Base-by-base conservation (phyloP, 768 basidiomycete species). In the Boletus rubropictus region DNA sequence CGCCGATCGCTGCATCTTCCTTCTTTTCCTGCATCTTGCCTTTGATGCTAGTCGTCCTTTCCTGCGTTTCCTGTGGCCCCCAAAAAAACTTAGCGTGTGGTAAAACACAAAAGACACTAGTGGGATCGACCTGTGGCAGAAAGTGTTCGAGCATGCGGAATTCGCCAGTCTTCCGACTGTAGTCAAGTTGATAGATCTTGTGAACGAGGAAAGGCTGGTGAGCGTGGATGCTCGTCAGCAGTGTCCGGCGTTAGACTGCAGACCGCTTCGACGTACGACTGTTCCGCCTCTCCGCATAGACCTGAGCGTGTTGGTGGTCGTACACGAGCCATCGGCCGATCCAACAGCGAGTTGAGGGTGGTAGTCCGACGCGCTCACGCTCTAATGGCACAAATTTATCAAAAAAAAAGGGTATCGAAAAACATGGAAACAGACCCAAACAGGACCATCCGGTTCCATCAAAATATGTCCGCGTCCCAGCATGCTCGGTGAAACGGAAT, bases 71-170 rank as follows among this genome's bases (percentile, higher is more conserved):
- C 77, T 83, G 50, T 14, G 8, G 12, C 3, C 4, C 20, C 29
- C 2, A 31, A 31, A 31, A 14, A 11, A 31, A 22, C 1, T 46
- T 25, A 49, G 36, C 32, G 0, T 31, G 5, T 7, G 6, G 28
- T 31, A n/a, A 24, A 17, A 33, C 1, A 2, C 18, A 17, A 55
- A n/a, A n/a, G 8, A 29, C 1, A 1, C 4, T 10, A 6, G 14
- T 15, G 15, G 22, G 33, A 52, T 52, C 32, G 41, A 82, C 92
- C 67, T 82, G 79, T 2, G 93, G 89, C 7, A 86, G 64, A 55
- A 95, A 82, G 20, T 80, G 78, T 48, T 98, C 95, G n/a, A 93
- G 67, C 83, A 97, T 90, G 20, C 94, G 75, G 61, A 79, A 92
- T 49, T 89, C 80, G 18, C 80, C 79, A 0, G 78, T 79, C 7